phyloP scores from a whole-genome alignment of 305 asterid species.

The Fraxinus greggii region DNA sequence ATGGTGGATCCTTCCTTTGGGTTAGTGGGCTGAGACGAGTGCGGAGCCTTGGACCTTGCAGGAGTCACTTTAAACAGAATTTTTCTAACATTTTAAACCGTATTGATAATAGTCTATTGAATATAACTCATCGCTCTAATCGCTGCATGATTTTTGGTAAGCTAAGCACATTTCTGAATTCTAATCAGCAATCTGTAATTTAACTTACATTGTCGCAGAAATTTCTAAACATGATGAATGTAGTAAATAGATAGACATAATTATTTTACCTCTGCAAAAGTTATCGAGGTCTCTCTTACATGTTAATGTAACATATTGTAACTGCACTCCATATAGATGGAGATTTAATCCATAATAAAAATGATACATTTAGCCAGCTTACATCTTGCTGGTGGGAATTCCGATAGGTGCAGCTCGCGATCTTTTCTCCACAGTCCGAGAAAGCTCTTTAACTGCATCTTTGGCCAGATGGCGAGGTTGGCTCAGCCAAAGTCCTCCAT shows the following conservation, averaged over 20 bases:
- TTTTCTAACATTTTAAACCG: neutral
- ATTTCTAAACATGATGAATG: neutral
- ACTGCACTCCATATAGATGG: neutral
- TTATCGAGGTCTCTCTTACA: neutral
- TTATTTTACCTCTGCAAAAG: neutral
- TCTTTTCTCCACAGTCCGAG: conserved; percentile 46
- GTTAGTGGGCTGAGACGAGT: no score
- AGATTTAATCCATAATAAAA: neutral
- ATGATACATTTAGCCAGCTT: neutral
- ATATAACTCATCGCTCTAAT: neutral
- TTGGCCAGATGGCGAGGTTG: conserved; percentile 44
- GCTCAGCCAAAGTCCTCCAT: conserved; percentile 59
- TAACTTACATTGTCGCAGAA: neutral
- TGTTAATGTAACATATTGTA: neutral
- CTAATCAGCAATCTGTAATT: neutral
- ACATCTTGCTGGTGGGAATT: conserved; percentile 44
- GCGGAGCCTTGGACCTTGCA: no score
- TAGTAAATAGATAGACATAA: neutral
- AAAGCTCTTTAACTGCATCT: conserved; percentile 44
- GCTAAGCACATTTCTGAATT: neutral
- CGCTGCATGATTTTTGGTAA: neutral
- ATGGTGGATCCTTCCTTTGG: no score
- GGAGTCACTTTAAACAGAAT: neutral
- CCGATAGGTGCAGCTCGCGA: conserved; percentile 49
- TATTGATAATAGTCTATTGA: neutral